These are phyloP conservation scores for Evernia prunastri DNA, from an alignment of 495 filamentous ascomycete species.

Conservation along the genomic window DNA sequence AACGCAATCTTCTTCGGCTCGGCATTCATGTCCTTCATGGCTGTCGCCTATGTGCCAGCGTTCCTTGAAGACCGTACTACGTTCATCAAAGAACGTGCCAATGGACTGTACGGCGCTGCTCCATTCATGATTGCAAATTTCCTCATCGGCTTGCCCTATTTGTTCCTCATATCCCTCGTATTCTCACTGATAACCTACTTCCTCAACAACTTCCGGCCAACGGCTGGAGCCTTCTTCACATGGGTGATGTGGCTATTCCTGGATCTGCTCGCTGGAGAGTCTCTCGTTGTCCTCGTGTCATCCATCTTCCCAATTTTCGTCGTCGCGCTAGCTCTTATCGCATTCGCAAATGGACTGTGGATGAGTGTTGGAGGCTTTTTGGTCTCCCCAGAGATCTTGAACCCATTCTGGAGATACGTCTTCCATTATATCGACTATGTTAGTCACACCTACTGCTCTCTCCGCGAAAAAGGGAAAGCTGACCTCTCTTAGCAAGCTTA, in stretches of 20 bases:
- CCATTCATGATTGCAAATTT: slow-evolving; percentile 74
- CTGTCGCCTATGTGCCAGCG: slow-evolving; percentile 74
- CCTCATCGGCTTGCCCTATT: slow-evolving; percentile 69
- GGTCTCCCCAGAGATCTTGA: slow-evolving; percentile 59
- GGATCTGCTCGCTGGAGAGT: slow-evolving; percentile 73
- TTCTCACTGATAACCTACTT: slow-evolving; percentile 73
- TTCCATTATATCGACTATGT: slow-evolving; percentile 76
- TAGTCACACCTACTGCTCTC: not conserved
- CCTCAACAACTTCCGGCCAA: slow-evolving; percentile 70
- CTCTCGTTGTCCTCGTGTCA: slow-evolving; percentile 68
- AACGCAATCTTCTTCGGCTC: slow-evolving; percentile 83
- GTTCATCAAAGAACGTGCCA: slow-evolving; percentile 69
- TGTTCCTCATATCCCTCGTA: slow-evolving; percentile 66
- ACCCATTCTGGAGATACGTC: slow-evolving; percentile 77
- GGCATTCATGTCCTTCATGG: slow-evolving; percentile 91
- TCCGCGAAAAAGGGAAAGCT: slow-evolving; percentile 39
- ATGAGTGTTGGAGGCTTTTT: slow-evolving; percentile 80
- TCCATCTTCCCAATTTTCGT: slow-evolving; percentile 73
- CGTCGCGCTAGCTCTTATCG: slow-evolving; percentile 63
- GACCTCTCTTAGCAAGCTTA: slow-evolving; percentile 51
- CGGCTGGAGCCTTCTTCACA: slow-evolving; percentile 59
- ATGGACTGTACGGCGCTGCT: slow-evolving; percentile 68
- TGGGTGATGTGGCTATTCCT: slow-evolving; percentile 85
- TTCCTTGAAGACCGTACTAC: slow-evolving; percentile 71
- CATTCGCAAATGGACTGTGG: slow-evolving; percentile 81